These are phyloP conservation scores for Ballota nigra DNA, from an alignment of 257 asterid species.

Conservation along the genomic window DNA sequence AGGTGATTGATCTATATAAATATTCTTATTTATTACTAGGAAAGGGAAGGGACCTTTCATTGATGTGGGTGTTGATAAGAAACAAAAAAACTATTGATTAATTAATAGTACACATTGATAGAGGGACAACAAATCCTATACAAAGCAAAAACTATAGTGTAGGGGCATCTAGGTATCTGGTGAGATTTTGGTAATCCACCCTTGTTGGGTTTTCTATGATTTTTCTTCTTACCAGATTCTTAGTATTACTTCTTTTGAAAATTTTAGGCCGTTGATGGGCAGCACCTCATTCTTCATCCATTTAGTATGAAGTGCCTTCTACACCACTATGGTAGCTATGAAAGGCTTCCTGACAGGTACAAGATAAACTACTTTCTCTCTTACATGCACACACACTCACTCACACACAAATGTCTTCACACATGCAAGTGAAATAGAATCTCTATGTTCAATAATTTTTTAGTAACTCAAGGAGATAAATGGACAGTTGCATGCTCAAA, in stretches of 20 bases:
- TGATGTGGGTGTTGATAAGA: not conserved
- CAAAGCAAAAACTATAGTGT: not conserved
- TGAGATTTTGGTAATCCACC: not conserved
- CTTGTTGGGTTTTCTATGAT: not conserved
- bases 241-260: conserved; percentile 18
- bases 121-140: not conserved
- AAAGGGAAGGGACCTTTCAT: not conserved
- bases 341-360: conserved; percentile 82
- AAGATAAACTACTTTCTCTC: not conserved
- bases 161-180: conserved; percentile 8
- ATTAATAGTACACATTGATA: not conserved
- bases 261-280: conserved; percentile 85
- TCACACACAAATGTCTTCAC: not conserved
- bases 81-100: not conserved
- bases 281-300: conserved; percentile 82
- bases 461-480: not conserved
- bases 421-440: conserved; percentile 8
- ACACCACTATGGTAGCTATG: conserved; percentile 76
- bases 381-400: not conserved
- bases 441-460: not conserved
- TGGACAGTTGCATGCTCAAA: not conserved
- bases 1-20: conserved; percentile 45
- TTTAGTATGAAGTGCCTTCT: conserved; percentile 90
- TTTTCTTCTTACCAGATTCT: conserved; percentile 10
- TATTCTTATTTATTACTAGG: not conserved